Evolutionary conservation across 257 asterid genomes (phyloP).

Genomic region (Perilla frutescens): DNA sequence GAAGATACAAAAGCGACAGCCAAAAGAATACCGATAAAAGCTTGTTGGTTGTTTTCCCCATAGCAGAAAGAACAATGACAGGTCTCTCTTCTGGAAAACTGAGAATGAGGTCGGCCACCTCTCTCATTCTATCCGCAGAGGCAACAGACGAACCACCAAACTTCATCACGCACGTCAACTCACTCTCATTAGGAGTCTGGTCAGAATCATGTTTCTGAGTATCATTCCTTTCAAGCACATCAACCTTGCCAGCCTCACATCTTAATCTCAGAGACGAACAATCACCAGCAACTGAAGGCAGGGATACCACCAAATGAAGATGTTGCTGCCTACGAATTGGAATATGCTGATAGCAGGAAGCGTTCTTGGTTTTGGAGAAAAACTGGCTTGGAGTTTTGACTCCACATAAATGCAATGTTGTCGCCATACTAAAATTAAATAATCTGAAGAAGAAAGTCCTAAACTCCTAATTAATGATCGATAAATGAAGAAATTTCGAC

Average conservation of each 20-base stretch:
- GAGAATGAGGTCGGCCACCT: conserved; percentile 74
- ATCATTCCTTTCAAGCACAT: conserved; percentile 46
- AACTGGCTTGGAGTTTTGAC: conserved; percentile 46
- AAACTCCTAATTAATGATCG: background rate
- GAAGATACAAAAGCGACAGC: conserved; percentile 2
- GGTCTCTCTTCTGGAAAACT: conserved; percentile 89
- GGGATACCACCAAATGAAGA: conserved; percentile 36
- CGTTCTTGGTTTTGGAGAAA: conserved; percentile 35
- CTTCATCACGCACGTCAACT: conserved; percentile 66
- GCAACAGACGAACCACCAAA: conserved; percentile 94
- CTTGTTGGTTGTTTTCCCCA: conserved; percentile 89
- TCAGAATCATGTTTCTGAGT: conserved; percentile 38
- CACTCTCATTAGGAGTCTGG: conserved; percentile 32
- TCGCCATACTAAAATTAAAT: conserved; percentile 47
- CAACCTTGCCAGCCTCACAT: conserved; percentile 47
- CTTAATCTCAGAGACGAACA: conserved; percentile 31
- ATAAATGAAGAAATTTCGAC: conserved; percentile 21
- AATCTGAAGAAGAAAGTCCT: background rate
- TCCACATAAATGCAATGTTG: conserved; percentile 55
- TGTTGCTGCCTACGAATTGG: conserved; percentile 25
- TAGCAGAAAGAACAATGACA: conserved; percentile 86
- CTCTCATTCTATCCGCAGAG: conserved; percentile 73
- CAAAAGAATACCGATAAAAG: conserved; percentile 56
- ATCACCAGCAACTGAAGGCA: conserved; percentile 37
- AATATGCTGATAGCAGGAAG: conserved; percentile 38